These are phyloP conservation scores for Melaleuca quinquenervia DNA, from an alignment of 345 rosid species.

Conservation along the genomic window DNA sequence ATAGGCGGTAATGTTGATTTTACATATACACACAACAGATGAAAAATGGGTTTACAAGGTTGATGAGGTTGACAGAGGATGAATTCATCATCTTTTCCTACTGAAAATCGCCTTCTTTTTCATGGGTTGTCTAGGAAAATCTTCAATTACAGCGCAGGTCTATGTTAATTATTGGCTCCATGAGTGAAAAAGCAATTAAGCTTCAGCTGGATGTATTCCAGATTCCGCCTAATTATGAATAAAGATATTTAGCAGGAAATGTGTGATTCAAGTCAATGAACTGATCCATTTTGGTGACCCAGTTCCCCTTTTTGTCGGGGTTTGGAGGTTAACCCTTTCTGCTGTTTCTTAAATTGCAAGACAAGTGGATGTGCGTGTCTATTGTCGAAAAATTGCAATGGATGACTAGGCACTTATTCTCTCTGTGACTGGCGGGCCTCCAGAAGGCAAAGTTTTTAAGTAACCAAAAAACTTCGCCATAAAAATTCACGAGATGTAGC, in stretches of 20 bases:
- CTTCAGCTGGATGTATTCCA: neutral
- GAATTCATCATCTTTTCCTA: neutral
- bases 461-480: neutral
- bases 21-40: neutral
- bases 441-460: neutral
- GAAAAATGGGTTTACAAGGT: neutral
- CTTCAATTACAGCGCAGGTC: neutral
- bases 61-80: neutral
- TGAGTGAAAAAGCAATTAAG: neutral
- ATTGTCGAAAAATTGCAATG: neutral
- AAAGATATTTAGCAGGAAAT: neutral
- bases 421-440: neutral
- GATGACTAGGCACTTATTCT: neutral
- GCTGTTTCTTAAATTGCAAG: neutral
- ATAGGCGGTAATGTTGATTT: neutral
- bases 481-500: neutral
- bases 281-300: neutral
- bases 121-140: neutral
- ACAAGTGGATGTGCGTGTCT: neutral
- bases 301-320: neutral
- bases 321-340: neutral
- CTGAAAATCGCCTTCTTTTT: neutral
- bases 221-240: neutral
- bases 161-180: neutral
- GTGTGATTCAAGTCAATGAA: neutral